Conservation (phyloP, 257 asterid genomes). For the Primulina tabacum region DNA sequence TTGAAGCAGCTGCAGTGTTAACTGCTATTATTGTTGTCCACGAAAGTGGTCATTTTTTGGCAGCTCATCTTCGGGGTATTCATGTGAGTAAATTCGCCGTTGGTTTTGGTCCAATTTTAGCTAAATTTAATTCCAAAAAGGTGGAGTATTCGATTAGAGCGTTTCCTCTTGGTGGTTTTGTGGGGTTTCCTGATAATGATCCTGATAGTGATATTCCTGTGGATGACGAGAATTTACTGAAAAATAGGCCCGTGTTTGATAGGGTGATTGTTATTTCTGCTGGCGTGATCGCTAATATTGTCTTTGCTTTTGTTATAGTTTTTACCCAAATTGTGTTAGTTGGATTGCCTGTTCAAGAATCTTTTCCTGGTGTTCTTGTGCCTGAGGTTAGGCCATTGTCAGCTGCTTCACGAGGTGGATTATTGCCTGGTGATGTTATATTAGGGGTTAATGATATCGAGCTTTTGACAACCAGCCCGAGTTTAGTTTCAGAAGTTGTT, state of each 20-base stretch:
- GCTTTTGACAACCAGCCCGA: conserved; percentile 54
- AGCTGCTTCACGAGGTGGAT: conserved; percentile 82
- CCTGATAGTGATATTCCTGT: conserved; percentile 90
- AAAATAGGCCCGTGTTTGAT: conserved; percentile 81
- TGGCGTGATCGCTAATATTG: conserved; percentile 85
- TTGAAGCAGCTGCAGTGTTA: conserved; percentile 76
- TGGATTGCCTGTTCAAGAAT: conserved; percentile 97
- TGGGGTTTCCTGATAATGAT: conserved; percentile 97
- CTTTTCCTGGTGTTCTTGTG: conserved; percentile 91
- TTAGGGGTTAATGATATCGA: conserved; percentile 63
- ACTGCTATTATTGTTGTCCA: conserved; percentile 86
- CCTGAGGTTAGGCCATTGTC: conserved; percentile 93
- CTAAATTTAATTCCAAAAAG: conserved; percentile 71
- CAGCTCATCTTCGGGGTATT: conserved; percentile 91
- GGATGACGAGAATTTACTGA: conserved; percentile 77
- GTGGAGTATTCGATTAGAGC: conserved; percentile 95
- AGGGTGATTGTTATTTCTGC: conserved; percentile 89
- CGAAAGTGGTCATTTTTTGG: conserved; percentile 90
- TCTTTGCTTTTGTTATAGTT: conserved; percentile 74
- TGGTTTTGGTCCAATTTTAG: conserved; percentile 95
- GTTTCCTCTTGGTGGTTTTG: conserved; percentile 96
- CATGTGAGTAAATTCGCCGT: conserved; percentile 96
- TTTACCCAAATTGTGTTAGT: conserved; percentile 71
- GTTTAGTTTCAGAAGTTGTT: conserved; percentile 75
- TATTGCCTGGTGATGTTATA: conserved; percentile 84